Conservation (phyloP, 768 basidiomycete genomes). For the Piloderma croceum region DNA sequence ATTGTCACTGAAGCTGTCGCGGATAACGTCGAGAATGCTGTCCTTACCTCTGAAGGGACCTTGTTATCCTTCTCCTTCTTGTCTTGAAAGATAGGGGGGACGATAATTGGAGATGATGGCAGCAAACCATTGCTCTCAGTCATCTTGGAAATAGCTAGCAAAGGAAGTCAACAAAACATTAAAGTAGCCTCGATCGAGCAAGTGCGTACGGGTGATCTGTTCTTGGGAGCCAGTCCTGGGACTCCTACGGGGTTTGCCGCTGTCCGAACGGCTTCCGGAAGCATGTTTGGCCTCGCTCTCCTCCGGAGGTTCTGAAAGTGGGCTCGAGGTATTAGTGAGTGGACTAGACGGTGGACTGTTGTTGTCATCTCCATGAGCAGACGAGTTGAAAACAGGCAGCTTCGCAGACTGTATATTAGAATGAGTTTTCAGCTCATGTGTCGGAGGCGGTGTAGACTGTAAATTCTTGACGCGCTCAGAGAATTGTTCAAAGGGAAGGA, state of each 20-base stretch:
- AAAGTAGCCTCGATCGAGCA: no score
- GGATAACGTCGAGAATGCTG: conserved; percentile 9
- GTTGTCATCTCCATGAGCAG: conserved; percentile 35
- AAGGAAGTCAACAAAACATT: no score
- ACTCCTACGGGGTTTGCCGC: conserved; percentile 45
- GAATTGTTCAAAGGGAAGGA: conserved; percentile 95
- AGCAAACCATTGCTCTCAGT: conserved; percentile 14
- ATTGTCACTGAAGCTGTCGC: conserved; percentile 12
- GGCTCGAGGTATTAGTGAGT: conserved; percentile 70
- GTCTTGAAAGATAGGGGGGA: conserved; percentile 46
- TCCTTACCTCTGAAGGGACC: conserved; percentile 48
- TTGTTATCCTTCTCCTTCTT: conserved; percentile 39
- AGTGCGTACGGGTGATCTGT: conserved; percentile 33
- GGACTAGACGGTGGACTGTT: conserved; percentile 68
- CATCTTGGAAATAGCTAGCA: conserved; percentile 6
- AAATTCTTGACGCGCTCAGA: conserved; percentile 69
- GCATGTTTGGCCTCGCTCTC: conserved; percentile 60
- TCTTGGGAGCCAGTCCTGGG: conserved; percentile 50
- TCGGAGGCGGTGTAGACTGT: conserved; percentile 31
- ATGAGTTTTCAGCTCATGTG: conserved; percentile 46
- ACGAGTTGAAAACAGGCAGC: conserved; percentile 35
- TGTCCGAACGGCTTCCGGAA: conserved; percentile 36
- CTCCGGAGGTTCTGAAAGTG: conserved; percentile 75
- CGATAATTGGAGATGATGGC: conserved; percentile 31
- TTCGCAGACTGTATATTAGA: conserved; percentile 40